Conservation (phyloP, 2,329 filamentous ascomycete genomes). For the Beauveria bassiana region DNA sequence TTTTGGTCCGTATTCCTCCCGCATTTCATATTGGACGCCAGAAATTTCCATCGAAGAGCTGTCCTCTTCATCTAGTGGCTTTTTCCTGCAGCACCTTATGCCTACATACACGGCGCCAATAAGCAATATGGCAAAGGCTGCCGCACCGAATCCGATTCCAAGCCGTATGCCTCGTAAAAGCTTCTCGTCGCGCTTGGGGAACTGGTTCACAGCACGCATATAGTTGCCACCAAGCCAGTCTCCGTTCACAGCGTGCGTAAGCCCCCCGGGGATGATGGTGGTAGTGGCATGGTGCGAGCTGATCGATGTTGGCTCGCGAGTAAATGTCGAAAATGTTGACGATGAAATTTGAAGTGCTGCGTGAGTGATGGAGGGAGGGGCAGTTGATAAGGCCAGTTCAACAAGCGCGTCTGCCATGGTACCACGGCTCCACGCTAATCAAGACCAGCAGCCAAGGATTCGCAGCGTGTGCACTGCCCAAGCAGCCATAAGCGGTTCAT, state of each 20-base stretch:
- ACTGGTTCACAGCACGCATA: constrained; percentile 18
- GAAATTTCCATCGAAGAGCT: constrained; percentile 4
- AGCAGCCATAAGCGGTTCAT: constrained; percentile 5
- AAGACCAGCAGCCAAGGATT: neutral
- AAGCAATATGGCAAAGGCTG: constrained; percentile 1
- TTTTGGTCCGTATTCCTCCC: constrained; percentile 7
- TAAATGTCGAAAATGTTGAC: neutral
- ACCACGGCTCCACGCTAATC: neutral
- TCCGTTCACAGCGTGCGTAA: constrained; percentile 31
- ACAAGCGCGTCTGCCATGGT: neutral
- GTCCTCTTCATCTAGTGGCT: neutral
- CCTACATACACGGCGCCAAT: constrained; percentile 6
- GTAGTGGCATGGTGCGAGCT: constrained; percentile 2
- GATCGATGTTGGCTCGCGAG: neutral
- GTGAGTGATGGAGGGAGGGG: neutral
- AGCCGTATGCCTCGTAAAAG: constrained; percentile 26
- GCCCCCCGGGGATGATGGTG: constrained; percentile 26
- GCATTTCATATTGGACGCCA: constrained; percentile 7
- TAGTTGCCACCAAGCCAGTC: constrained; percentile 26
- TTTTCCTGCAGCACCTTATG: constrained; percentile 3
- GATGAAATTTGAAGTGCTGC: neutral
- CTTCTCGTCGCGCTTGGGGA: constrained; percentile 11
- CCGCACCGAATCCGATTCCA: constrained; percentile 21
- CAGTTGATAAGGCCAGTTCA: neutral
- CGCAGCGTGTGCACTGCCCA: constrained; percentile 4